phyloP scores from a whole-genome alignment of 2,329 filamentous ascomycete species.

The Colletotrichum cereale region DNA sequence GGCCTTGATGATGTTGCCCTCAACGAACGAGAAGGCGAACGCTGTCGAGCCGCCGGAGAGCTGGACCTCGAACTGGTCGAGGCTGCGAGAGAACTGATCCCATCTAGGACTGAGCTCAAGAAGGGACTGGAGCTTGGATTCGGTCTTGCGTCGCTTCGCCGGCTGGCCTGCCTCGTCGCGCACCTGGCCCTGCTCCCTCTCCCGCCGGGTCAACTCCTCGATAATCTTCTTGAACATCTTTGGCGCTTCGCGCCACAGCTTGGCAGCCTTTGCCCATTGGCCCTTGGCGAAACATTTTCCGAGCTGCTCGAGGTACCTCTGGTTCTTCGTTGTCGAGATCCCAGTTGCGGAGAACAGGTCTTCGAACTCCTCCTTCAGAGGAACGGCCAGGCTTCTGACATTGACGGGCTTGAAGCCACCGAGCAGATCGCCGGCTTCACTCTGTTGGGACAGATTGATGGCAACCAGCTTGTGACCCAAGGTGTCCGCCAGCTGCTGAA shows the following conservation, averaged over 20 bases:
- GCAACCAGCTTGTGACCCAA: slow-evolving; percentile 89
- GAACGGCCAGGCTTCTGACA: slow-evolving; percentile 86
- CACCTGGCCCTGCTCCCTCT: slow-evolving; percentile 53
- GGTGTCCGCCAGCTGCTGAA: slow-evolving; percentile 89
- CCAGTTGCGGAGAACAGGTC: slow-evolving; percentile 86
- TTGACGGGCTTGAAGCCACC: slow-evolving; percentile 98
- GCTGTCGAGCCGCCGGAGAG: slow-evolving; percentile 77
- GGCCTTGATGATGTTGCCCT: slow-evolving; percentile 97
- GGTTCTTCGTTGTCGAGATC: slow-evolving; percentile 89
- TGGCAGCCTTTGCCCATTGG: slow-evolving; percentile 89
- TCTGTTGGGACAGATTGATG: slow-evolving; percentile 98
- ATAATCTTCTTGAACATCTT: slow-evolving; percentile 85
- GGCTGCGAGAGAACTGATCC: slow-evolving; percentile 80
- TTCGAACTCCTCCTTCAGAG: slow-evolving; percentile 93
- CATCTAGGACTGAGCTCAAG: slow-evolving; percentile 75
- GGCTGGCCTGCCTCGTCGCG: slow-evolving; percentile 64
- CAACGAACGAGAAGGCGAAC: slow-evolving; percentile 95
- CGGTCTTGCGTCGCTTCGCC: slow-evolving; percentile 76
- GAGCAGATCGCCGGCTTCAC: slow-evolving; percentile 93
- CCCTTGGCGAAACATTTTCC: slow-evolving; percentile 83
- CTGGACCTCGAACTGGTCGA: slow-evolving; percentile 85
- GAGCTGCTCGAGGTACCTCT: slow-evolving; percentile 85
- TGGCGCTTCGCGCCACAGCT: slow-evolving; percentile 89
- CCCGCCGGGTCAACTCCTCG: slow-evolving; percentile 62
- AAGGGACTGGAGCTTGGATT: slow-evolving; percentile 75